Evolutionary conservation across 768 basidiomycete genomes (phyloP), one percentile per base, ranked within the genome.

Genomic region (Gymnopilus junonius): DNA sequence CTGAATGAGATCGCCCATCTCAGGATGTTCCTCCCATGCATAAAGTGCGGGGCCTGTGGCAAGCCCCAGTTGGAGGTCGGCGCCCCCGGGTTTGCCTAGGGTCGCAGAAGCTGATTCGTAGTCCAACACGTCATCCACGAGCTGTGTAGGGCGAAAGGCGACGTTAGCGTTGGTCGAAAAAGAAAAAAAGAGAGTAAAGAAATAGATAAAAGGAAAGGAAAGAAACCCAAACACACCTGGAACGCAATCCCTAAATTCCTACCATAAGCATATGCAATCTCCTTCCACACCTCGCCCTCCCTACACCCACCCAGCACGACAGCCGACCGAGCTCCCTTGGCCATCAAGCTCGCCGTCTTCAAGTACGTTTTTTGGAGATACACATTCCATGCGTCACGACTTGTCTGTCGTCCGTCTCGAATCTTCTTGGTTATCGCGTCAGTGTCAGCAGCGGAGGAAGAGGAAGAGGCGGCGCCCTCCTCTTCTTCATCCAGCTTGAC

Each of bases 191-290:
- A 32, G 32, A 21, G 0, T 35, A 43, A 53, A 27, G 37, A 32
- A 14, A 42, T 43, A 58, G 61, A 23, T 48, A 43, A 43, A 43
- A 20, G 51, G 57, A 17, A 59, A 75, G 81, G 58, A 35, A 35
- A 6, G 7, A 35, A 35, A 6, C 34, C 34, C 34, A 12, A 35
- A 4, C 11, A n/a, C 17, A 95, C 95, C 85, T 97, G 96, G 79
- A 98, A 97, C 4, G 96, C 95, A 60, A 97, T 93, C 0, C 96
- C 96, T 27, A 97, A 74, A 76, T 97, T 96, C 63, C 94, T 80
- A 2, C 96, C 96, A 76, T 95, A 98, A 4, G 93, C 94, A 77
- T 98, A 99, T n/a, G 97, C 97, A 29, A 91, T 85, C 73, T 98
- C 96, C 75, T 94, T 95, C 83, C 93, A 92, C 8, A 90, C 75